Evolutionary conservation across 2,329 filamentous ascomycete species (phyloP).

Genomic region (Aspergillus pseudoglaucus): DNA sequence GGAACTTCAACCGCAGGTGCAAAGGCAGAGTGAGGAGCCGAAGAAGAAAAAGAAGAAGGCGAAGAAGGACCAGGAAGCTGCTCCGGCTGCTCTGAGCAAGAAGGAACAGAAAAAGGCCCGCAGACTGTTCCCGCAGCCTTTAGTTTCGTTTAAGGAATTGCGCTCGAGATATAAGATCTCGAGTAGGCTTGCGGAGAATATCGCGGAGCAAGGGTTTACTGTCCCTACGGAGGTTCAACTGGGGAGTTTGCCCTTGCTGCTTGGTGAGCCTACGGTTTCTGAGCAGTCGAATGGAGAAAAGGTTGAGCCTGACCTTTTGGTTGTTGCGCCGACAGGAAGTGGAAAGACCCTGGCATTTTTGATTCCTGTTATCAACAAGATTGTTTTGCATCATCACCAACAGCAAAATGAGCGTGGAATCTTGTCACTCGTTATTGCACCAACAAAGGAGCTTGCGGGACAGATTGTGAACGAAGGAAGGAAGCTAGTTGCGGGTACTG

Average conservation of each 20-base stretch:
- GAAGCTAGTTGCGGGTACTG: constrained; percentile 71
- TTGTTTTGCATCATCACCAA: constrained; percentile 51
- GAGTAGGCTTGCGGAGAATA: constrained; percentile 65
- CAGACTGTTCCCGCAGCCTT: constrained; percentile 69
- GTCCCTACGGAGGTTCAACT: constrained; percentile 92
- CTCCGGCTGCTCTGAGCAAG: constrained; percentile 33
- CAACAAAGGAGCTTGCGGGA: constrained; percentile 72
- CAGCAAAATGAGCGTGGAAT: constrained; percentile 53
- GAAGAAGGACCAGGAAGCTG: constrained; percentile 43
- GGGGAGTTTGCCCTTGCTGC: constrained; percentile 70
- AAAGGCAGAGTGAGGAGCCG: constrained; percentile 28
- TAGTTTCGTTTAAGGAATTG: constrained; percentile 70
- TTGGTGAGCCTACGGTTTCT: constrained; percentile 47
- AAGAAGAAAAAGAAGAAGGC: constrained; percentile 51
- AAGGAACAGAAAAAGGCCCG: constrained; percentile 46
- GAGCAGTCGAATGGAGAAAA: constrained; percentile 22
- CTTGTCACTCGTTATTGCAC: constrained; percentile 66
- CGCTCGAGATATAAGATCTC: constrained; percentile 67
- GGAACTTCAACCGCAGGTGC: constrained; percentile 20
- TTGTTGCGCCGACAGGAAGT: constrained; percentile 88
- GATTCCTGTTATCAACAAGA: constrained; percentile 74
- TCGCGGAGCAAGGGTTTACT: constrained; percentile 75
- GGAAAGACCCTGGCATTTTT: constrained; percentile 94
- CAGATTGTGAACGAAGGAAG: constrained; percentile 77
- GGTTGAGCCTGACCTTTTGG: constrained; percentile 65